Conservation (phyloP, 495 filamentous ascomycete genomes). For the Podospora pseudoanserina region DNA sequence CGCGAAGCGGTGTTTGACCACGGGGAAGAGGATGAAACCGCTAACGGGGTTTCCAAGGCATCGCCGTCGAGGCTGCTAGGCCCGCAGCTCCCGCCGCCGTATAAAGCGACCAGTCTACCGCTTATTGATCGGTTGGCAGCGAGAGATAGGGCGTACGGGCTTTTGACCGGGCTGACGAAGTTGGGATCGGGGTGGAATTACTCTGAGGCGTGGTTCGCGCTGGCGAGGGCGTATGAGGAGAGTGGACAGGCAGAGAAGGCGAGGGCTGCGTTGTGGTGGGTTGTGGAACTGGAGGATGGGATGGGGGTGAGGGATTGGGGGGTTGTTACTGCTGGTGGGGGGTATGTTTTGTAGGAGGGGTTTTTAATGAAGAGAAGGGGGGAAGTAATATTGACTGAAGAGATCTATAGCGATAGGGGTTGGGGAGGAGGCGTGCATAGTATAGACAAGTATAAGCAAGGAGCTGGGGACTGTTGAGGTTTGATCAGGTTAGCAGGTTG, state of each 20-base stretch:
- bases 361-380: not conserved
- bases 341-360: slow-evolving; percentile 51
- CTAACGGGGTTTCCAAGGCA: not conserved
- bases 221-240: slow-evolving; percentile 81
- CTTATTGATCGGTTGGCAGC: slow-evolving; percentile 75
- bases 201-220: slow-evolving; percentile 87
- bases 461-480: not conserved
- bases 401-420: not conserved
- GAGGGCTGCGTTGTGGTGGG: slow-evolving; percentile 73
- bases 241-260: slow-evolving; percentile 79
- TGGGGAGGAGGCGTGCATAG: not conserved
- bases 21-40: slow-evolving; percentile 5
- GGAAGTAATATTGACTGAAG: not conserved
- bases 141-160: slow-evolving; percentile 77
- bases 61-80: slow-evolving; percentile 19
- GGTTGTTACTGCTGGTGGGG: slow-evolving; percentile 51
- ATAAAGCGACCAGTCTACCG: slow-evolving; percentile 52
- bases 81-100: slow-evolving; percentile 39
- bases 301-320: slow-evolving; percentile 59
- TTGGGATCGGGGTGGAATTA: slow-evolving; percentile 87
- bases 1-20: not conserved
- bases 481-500: not conserved
- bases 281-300: slow-evolving; percentile 67
- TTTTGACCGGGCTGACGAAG: slow-evolving; percentile 77
- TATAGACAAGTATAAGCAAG: not conserved